Evolutionary conservation across 129 eudicot genomes (phyloP).

Genomic region (Centrapalus pauciflorus): DNA sequence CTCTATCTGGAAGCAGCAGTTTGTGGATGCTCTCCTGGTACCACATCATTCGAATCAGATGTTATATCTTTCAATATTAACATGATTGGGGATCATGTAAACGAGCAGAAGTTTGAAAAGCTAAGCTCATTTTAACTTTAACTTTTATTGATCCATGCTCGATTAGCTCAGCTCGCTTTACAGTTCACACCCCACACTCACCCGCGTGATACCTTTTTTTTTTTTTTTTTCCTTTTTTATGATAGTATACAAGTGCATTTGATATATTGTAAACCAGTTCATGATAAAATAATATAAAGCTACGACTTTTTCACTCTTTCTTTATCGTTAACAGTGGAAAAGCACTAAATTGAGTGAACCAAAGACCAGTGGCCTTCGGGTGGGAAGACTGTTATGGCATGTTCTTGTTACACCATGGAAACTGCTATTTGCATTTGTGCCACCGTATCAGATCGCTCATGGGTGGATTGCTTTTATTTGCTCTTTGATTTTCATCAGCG

Average conservation of each 20-base stretch:
- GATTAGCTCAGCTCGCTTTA: no score
- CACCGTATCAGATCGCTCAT: slow-evolving; percentile 90
- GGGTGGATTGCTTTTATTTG: slow-evolving; percentile 92
- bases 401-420: slow-evolving; percentile 73
- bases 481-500: slow-evolving; percentile 71
- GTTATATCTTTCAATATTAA: not conserved
- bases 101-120: no score
- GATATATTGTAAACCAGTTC: not conserved
- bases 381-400: slow-evolving; percentile 50
- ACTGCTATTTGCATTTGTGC: slow-evolving; percentile 81
- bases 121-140: no score
- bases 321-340: slow-evolving; percentile 49
- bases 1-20: slow-evolving; percentile 77
- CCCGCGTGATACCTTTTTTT: no score
- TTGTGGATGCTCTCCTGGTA: slow-evolving; percentile 71
- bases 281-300: not conserved
- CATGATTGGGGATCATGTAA: no score
- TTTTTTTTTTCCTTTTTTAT: no score
- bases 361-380: slow-evolving; percentile 18
- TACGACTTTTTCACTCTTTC: not conserved
- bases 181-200: no score
- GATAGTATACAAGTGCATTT: not conserved
- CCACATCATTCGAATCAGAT: not conserved
- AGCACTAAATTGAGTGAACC: slow-evolving; percentile 34
- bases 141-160: no score